Evolutionary conservation across 2,329 filamentous ascomycete genomes (phyloP).

Genomic region (Neonectria hederae): DNA sequence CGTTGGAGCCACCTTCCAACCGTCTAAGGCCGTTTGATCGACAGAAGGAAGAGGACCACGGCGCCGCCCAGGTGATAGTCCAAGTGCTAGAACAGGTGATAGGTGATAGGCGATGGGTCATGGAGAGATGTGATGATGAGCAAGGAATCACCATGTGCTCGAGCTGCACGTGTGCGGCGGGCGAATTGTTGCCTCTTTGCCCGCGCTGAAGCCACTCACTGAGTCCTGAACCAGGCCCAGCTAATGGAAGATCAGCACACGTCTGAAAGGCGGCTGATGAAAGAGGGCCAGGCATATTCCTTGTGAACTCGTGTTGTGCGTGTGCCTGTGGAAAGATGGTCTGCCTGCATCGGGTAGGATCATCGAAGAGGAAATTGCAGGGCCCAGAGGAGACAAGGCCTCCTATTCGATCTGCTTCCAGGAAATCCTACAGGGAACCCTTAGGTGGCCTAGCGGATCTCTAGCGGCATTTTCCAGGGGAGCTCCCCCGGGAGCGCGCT

Average conservation of each 20-base stretch:
- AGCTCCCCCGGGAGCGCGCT: neutral
- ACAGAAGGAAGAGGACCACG: constrained; percentile 9
- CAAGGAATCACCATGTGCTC: constrained; percentile 9
- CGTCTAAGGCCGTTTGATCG: constrained; percentile 8
- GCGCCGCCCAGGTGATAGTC: neutral
- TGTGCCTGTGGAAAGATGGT: constrained; percentile 18
- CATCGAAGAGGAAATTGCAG: constrained; percentile 40
- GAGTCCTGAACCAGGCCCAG: neutral
- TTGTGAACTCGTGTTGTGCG: constrained; percentile 14
- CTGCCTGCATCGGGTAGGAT: constrained; percentile 27
- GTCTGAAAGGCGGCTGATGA: neutral
- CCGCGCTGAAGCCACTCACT: neutral
- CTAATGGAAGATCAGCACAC: neutral
- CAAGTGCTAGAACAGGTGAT: neutral
- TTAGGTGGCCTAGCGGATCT: neutral
- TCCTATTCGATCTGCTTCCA: constrained; percentile 32
- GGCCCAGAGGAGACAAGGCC: constrained; percentile 23
- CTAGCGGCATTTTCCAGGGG: constrained; percentile 15
- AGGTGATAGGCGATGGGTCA: constrained; percentile 1
- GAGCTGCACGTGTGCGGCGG: constrained; percentile 12
- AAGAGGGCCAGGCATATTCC: constrained; percentile 6
- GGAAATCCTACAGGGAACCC: constrained; percentile 11
- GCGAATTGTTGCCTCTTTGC: constrained; percentile 9
- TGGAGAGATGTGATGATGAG: constrained; percentile 1
- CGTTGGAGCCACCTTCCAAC: neutral